Conservation (phyloP, 1,284 basidiomycete genomes). For the Leucoagaricus sp. region DNA sequence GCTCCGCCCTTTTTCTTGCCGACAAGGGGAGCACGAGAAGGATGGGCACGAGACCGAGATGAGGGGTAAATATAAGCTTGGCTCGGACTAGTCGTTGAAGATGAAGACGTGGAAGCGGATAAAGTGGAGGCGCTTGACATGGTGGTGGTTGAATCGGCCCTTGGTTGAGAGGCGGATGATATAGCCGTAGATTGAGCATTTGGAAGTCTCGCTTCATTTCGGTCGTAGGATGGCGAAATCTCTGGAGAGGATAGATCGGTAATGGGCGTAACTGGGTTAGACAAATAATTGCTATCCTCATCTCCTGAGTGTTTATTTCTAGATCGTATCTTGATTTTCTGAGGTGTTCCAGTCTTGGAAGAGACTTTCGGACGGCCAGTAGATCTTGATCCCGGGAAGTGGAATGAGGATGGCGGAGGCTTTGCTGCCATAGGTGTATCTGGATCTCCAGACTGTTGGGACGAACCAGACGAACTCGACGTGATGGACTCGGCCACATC, state of each 20-base stretch:
- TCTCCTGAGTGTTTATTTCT: constrained; percentile 1
- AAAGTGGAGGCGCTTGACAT: background rate
- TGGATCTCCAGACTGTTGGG: background rate
- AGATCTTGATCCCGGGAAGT: constrained; percentile 26
- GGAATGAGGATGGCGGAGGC: constrained; percentile 17
- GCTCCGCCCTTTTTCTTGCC: background rate
- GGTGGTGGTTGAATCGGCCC: background rate
- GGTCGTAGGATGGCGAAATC: background rate
- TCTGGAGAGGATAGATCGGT: background rate
- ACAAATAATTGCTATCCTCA: background rate
- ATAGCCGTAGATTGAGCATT: background rate
- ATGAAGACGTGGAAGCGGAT: constrained; percentile 3
- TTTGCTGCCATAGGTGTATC: background rate
- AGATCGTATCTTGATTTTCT: constrained; percentile 17
- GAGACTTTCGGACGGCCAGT: constrained; percentile 24
- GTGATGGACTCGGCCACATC: constrained; percentile 12
- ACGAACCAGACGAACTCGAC: constrained; percentile 24
- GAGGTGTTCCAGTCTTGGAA: constrained; percentile 19
- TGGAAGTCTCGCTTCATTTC: background rate
- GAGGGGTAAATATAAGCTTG: constrained; percentile 25
- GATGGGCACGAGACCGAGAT: constrained; percentile 29
- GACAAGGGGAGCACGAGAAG: constrained; percentile 13
- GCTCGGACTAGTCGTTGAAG: background rate
- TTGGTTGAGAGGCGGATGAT: background rate
- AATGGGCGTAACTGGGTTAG: background rate